Base-by-base conservation (phyloP, 352 stramenopile genomes). In the Phytophthora fragariae region DNA sequence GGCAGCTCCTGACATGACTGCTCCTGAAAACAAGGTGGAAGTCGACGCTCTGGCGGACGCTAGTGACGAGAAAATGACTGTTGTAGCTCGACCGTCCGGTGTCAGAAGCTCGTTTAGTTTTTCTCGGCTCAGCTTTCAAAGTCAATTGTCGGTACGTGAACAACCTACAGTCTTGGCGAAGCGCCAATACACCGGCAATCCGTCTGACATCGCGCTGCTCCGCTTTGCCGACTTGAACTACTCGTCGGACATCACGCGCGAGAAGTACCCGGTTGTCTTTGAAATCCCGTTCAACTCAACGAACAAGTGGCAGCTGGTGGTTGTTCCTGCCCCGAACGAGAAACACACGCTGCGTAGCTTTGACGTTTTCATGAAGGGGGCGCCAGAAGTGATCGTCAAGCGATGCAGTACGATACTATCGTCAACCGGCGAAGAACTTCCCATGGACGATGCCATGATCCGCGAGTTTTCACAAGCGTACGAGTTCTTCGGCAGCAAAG, bases 281-380 rank as follows among this genome's bases (percentile, higher is more conserved):
- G 82, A 90, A 61, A 86, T 88, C 19, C 84, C 84, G 27, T 90
- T 91, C 68, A 89, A 91, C 73, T 89, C 82, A 44, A 92, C 79
- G 12, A 92, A 89, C 74, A 90, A 92, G 75, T 89, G 82, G 80
- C 80, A 88, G 57, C 65, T 92, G 5, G 82, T 88, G 50, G 73
- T 88, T 27, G 74, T 87, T 1, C 77, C 79, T 11, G 62, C 75
- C 17, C 68, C 72, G 12, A 50, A 63, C n/a, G 57, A 81, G 9
- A 62, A 73, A 6, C 50, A 31, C 1, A 78, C 37, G 17, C 70
- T 62, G 21, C 33, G 11, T 17, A 71, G 49, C 41, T 83, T 81
- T 47, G 80, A 88, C 14, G 71, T 86, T 15, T 80, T 98, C 70
- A 95, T 99, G 76, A 99, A 99, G 82, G 97, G 97, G 47, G 97